Percentiles rank a stretch among this genome's conserved stretches.
These are phyloP conservation scores for Rhodotorula sp. DNA, from an alignment of 1,284 basidiomycete genomes.

Conservation along the genomic window DNA sequence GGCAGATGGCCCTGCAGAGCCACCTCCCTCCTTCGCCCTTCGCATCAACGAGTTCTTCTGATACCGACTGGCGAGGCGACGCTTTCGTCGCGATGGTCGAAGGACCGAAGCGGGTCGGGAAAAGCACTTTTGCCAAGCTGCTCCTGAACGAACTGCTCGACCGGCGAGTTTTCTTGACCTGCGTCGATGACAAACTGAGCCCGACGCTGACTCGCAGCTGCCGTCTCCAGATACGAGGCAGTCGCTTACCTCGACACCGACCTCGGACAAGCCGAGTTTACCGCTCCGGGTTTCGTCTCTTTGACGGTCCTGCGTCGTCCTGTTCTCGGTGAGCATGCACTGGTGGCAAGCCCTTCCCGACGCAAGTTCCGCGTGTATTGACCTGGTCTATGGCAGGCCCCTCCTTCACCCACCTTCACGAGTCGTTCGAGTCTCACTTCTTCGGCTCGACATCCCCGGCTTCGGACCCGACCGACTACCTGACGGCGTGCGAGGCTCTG, in stretches of 20 bases:
- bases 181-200: too few relatives aligned
- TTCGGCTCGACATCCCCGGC: constrained; percentile 77
- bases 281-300: constrained; percentile 78
- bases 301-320: constrained; percentile 69
- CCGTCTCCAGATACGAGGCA: constrained; percentile 58
- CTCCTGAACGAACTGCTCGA: constrained; percentile 69
- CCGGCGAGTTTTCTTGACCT: constrained; percentile 49
- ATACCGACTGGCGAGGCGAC: constrained; percentile 25
- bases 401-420: constrained; percentile 73
- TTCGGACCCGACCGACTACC: constrained; percentile 75
- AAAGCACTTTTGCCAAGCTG: constrained; percentile 79
- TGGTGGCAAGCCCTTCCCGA: constrained; percentile 45
- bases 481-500: constrained; percentile 67
- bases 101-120: constrained; percentile 83
- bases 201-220: neutral
- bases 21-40: constrained; percentile 52
- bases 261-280: constrained; percentile 91
- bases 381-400: constrained; percentile 52
- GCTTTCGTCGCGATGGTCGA: constrained; percentile 62
- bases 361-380: neutral
- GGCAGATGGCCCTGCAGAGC: constrained; percentile 56
- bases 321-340: constrained; percentile 58
- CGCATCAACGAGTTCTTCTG: constrained; percentile 7
- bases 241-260: constrained; percentile 93
- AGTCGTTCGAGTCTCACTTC: constrained; percentile 76